Evolutionary conservation across 1,284 basidiomycete genomes (phyloP).

Genomic region (Fomitopsis schrenkii): DNA sequence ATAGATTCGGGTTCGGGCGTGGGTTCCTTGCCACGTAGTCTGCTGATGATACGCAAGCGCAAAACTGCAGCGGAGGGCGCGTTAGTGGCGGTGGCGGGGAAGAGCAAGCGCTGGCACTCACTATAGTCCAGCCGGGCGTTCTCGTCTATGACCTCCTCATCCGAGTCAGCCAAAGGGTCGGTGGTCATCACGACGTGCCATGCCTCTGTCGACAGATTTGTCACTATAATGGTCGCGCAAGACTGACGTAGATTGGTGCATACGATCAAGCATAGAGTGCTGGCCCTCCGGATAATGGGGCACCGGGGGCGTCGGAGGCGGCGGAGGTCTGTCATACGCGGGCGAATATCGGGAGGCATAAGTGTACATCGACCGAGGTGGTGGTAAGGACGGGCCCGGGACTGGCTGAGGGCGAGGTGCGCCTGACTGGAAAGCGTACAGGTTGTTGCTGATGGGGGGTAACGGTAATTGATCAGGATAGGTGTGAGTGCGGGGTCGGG

Average conservation of each 20-base stretch:
- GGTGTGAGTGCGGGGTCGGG: slow-evolving; percentile 11
- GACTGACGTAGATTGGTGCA: slow-evolving; percentile 15
- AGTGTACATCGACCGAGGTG: neutral
- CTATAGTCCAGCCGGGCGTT: slow-evolving; percentile 50
- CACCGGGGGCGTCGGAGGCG: slow-evolving; percentile 7
- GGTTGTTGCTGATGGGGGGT: neutral
- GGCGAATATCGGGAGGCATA: neutral
- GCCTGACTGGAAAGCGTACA: slow-evolving; percentile 5
- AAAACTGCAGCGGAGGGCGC: slow-evolving; percentile 34
- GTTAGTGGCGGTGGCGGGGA: neutral
- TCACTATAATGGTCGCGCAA: neutral
- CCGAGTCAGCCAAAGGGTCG: slow-evolving; percentile 51
- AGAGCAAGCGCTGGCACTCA: slow-evolving; percentile 24
- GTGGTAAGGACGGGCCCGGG: neutral
- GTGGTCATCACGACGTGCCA: slow-evolving; percentile 51
- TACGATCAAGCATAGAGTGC: slow-evolving; percentile 48
- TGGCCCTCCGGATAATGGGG: slow-evolving; percentile 16
- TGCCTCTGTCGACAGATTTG: slow-evolving; percentile 38
- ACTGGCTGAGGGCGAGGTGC: slow-evolving; percentile 6
- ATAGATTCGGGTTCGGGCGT: slow-evolving; percentile 36
- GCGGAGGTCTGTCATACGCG: slow-evolving; percentile 9
- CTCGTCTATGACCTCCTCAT: slow-evolving; percentile 59
- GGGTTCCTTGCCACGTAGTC: slow-evolving; percentile 45
- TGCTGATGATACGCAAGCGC: slow-evolving; percentile 54
- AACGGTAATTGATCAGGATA: neutral